Evolutionary conservation across 257 asterid genomes (phyloP).

Genomic region (Thymus quinquecostatus): DNA sequence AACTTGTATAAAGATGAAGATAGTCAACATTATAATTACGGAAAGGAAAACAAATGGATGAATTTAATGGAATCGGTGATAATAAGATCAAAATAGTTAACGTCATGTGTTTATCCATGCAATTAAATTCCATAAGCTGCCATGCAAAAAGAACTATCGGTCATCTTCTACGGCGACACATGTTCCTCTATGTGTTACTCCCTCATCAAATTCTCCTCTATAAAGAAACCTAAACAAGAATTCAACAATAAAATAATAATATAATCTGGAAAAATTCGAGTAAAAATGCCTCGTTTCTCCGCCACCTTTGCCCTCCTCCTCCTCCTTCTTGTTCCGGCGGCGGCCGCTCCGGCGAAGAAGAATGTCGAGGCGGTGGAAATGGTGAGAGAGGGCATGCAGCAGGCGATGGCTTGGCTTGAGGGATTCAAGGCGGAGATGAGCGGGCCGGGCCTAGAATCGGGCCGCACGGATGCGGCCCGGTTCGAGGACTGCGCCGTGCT

Average conservation of each 20-base stretch:
- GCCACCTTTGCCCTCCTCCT: slow-evolving; percentile 36
- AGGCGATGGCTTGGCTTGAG: slow-evolving; percentile 44
- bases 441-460: slow-evolving; percentile 35
- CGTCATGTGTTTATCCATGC: slow-evolving; percentile 33
- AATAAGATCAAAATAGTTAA: slow-evolving; percentile 24
- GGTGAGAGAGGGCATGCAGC: slow-evolving; percentile 43
- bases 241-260: not conserved
- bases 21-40: too few relatives aligned
- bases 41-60: not conserved
- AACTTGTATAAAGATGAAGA: too few relatives aligned
- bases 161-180: slow-evolving; percentile 36
- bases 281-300: slow-evolving; percentile 31
- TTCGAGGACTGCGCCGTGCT: slow-evolving; percentile 48
- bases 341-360: slow-evolving; percentile 26
- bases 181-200: slow-evolving; percentile 37
- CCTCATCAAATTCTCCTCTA: not conserved
- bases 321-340: slow-evolving; percentile 20
- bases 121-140: slow-evolving; percentile 10
- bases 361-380: slow-evolving; percentile 39
- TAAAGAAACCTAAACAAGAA: not conserved
- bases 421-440: slow-evolving; percentile 7
- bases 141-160: slow-evolving; percentile 25
- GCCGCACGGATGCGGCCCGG: slow-evolving; percentile 9
- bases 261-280: not conserved
- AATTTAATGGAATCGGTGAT: slow-evolving; percentile 35